Evolutionary conservation across 805 yeast species (phyloP).

Genomic region (Myxozyma nipponensis): DNA sequence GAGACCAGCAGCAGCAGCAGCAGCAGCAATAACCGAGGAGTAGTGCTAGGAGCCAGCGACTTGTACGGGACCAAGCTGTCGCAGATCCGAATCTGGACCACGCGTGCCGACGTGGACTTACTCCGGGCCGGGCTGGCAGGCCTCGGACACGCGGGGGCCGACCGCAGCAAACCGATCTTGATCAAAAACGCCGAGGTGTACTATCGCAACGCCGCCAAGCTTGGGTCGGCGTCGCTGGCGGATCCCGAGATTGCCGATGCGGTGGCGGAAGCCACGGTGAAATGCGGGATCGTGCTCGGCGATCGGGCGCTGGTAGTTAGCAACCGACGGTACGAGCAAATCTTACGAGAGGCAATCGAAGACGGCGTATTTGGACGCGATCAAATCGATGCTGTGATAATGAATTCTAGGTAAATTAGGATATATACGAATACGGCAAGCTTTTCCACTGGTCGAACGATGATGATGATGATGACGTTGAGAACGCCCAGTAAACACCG

Average conservation of each 20-base stretch:
- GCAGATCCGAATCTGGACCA: conserved; percentile 25
- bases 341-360: conserved; percentile 17
- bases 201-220: conserved; percentile 30
- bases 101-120: conserved; percentile 32
- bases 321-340: conserved; percentile 7
- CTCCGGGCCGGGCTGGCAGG: conserved; percentile 24
- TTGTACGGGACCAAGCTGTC: conserved; percentile 6
- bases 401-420: background rate
- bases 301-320: conserved; percentile 7
- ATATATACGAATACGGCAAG: background rate
- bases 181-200: conserved; percentile 29
- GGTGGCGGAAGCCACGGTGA: conserved; percentile 13
- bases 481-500: conserved; percentile 42
- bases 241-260: conserved; percentile 15
- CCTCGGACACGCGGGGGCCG: conserved; percentile 17
- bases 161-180: conserved; percentile 27
- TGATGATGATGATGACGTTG: background rate
- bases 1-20: background rate
- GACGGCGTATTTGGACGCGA: conserved; percentile 4
- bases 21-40: too few species aligned
- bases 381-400: conserved; percentile 3
- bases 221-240: conserved; percentile 1
- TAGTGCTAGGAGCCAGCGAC: conserved; percentile 13
- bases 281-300: conserved; percentile 7
- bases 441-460: background rate